Evolutionary conservation across 2,329 filamentous ascomycete species (phyloP).

Genomic region (Ascochyta clinopodiicola): DNA sequence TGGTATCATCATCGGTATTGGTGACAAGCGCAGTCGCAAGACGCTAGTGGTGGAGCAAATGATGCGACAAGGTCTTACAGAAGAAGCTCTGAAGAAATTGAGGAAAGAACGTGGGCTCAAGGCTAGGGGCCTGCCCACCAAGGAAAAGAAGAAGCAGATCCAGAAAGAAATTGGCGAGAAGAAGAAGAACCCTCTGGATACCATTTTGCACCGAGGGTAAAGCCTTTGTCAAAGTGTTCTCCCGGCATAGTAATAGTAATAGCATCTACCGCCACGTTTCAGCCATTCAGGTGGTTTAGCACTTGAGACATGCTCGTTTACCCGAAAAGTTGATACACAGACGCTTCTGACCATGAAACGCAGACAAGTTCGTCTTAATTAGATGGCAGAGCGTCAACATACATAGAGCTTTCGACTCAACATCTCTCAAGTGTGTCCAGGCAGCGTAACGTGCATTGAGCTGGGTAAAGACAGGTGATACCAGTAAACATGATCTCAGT

Average conservation of each 20-base stretch:
- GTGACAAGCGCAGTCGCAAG: constrained; percentile 79
- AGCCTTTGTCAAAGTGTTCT: background rate
- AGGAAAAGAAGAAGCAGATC: constrained; percentile 31
- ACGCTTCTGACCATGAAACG: background rate
- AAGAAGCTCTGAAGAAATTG: constrained; percentile 65
- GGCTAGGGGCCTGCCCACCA: constrained; percentile 36
- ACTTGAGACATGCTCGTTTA: background rate
- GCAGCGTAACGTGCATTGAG: background rate
- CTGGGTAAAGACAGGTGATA: background rate
- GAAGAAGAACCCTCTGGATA: constrained; percentile 36
- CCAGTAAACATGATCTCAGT: too few species aligned
- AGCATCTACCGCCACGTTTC: background rate
- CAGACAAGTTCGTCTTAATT: background rate
- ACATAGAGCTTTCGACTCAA: background rate
- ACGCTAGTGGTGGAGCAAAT: constrained; percentile 82
- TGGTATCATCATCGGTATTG: constrained; percentile 76
- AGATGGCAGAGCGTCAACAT: background rate
- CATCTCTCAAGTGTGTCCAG: constrained; percentile 5
- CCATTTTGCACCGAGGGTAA: constrained; percentile 36
- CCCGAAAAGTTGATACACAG: background rate
- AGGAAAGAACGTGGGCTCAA: constrained; percentile 52
- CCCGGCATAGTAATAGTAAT: constrained; percentile 7
- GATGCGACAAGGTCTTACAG: constrained; percentile 76
- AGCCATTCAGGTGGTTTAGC: background rate
- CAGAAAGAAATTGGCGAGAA: constrained; percentile 28